These are phyloP conservation scores for Pezicula neosporulosa DNA, from an alignment of 2,329 filamentous ascomycete genomes.

Conservation along the genomic window DNA sequence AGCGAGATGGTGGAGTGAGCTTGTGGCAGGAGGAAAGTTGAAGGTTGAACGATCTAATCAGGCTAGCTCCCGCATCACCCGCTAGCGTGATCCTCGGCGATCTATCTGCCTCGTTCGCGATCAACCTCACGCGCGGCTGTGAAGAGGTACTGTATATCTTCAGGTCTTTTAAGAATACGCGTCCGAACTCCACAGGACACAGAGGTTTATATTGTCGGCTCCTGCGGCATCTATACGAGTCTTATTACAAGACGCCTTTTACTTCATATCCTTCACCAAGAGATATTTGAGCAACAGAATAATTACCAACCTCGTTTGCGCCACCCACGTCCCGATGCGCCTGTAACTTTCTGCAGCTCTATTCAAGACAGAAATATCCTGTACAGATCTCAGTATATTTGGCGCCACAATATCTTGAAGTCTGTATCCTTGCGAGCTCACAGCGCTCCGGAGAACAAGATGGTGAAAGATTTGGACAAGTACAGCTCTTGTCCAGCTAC, in stretches of 20 bases:
- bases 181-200: too few relatives aligned
- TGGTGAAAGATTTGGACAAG: conserved; percentile 94
- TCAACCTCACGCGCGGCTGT: conserved; percentile 14
- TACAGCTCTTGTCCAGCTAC: conserved; percentile 34
- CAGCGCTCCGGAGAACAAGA: conserved; percentile 17
- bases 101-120: neutral
- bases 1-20: neutral
- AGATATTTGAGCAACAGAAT: neutral
- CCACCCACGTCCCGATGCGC: conserved; percentile 16
- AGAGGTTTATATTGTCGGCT: too few relatives aligned
- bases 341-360: conserved; percentile 5
- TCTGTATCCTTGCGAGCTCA: neutral
- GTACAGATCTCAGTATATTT: neutral
- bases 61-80: conserved; percentile 6
- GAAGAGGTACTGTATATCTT: conserved; percentile 1
- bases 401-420: neutral
- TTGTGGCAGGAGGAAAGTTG: too few relatives aligned
- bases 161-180: neutral
- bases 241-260: too few relatives aligned
- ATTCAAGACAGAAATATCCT: neutral
- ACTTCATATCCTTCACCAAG: neutral
- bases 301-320: neutral
- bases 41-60: conserved; percentile 1
- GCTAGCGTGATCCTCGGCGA: too few relatives aligned
- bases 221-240: too few relatives aligned